phyloP scores from a whole-genome alignment of 148 eudicot genomes.

The Rhododendron griersonianum region DNA sequence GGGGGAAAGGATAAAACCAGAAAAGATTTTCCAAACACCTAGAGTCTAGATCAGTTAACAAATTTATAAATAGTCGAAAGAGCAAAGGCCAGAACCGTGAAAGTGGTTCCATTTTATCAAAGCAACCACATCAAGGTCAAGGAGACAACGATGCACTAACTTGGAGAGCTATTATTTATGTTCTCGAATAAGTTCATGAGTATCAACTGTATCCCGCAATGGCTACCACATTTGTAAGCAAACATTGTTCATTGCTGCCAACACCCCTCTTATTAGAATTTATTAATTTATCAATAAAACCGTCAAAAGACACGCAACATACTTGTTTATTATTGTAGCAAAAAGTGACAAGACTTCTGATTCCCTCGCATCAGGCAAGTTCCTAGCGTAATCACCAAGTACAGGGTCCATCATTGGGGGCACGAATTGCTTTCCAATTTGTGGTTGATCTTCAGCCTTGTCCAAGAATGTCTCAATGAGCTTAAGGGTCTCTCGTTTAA shows the following conservation, averaged over 20 bases:
- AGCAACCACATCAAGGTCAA: not conserved
- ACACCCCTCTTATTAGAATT: not conserved
- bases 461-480: slow-evolving; percentile 96
- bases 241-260: not conserved
- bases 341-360: slow-evolving; percentile 96
- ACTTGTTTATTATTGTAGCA: slow-evolving; percentile 98
- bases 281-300: not conserved
- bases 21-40: not conserved
- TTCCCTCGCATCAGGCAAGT: slow-evolving; percentile 98
- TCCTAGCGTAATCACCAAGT: slow-evolving; percentile 93
- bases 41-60: not conserved
- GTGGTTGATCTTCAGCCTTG: slow-evolving; percentile 97
- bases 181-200: not conserved
- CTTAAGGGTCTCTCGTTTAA: slow-evolving; percentile 92
- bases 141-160: not conserved
- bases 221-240: not conserved
- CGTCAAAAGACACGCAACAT: slow-evolving; percentile 13
- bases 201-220: not conserved
- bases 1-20: not conserved
- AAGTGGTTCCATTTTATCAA: not conserved
- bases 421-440: slow-evolving; percentile 92
- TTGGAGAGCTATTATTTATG: not conserved
- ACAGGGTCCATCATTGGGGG: slow-evolving; percentile 99
- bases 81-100: not conserved
- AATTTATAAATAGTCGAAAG: not conserved